phyloP scores from a whole-genome alignment of 192 early-diverging fungal genomes.

The Obelidium mucronatum region DNA sequence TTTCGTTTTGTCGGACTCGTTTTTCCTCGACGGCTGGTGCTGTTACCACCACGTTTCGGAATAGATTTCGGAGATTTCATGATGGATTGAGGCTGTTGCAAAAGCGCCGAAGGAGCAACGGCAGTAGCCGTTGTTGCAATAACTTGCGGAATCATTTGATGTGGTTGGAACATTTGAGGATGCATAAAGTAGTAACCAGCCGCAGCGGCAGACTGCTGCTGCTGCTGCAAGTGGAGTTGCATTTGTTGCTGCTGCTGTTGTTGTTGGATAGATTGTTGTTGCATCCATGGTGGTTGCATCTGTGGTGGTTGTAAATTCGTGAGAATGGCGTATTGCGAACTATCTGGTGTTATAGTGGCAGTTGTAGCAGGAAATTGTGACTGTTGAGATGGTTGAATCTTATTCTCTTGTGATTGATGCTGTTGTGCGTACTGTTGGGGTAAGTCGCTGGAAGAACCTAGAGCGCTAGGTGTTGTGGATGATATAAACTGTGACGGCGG shows the following conservation, averaged over 20 bases:
- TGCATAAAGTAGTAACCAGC: neutral
- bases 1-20: neutral
- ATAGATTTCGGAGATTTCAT: neutral
- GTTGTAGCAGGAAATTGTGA: neutral
- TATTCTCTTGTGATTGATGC: neutral
- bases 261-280: too few species aligned
- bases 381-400: neutral
- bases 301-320: neutral
- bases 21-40: neutral
- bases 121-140: neutral
- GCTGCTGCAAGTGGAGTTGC: slow-evolving; percentile 1
- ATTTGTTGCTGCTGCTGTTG: neutral
- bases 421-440: neutral
- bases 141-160: neutral
- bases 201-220: too few species aligned
- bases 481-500: neutral
- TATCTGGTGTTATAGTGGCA: neutral
- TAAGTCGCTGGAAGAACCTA: neutral
- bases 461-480: neutral
- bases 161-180: neutral
- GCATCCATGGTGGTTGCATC: too few species aligned
- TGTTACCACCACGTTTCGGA: neutral
- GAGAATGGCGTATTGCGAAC: neutral
- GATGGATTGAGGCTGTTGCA: too few species aligned
- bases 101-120: neutral